phyloP scores from a whole-genome alignment of 192 early-diverging fungal species.

The Podila minutissima region DNA sequence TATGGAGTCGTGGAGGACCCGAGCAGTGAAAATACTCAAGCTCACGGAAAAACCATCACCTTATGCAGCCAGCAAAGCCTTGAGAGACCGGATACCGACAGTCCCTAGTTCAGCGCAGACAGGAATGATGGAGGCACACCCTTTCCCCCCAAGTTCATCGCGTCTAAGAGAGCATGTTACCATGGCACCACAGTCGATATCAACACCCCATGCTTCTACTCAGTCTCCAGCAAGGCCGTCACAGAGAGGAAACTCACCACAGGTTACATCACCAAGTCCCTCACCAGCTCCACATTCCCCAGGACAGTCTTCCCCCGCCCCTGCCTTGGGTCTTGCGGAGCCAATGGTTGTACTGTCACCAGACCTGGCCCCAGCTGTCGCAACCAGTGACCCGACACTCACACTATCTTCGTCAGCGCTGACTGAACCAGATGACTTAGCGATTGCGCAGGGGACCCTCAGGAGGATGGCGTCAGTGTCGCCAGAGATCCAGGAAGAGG shows the following conservation, averaged over 20 bases:
- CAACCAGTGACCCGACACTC: background rate
- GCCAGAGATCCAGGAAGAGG: background rate
- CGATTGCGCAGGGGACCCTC: background rate
- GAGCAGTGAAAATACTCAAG: background rate
- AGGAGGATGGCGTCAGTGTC: background rate
- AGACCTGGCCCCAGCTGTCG: background rate
- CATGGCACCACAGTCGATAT: no score
- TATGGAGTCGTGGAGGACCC: background rate
- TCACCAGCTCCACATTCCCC: no score
- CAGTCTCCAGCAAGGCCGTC: no score
- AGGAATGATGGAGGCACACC: no score
- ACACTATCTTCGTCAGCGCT: background rate
- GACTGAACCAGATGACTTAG: background rate
- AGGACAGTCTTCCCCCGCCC: no score
- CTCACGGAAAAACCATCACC: background rate
- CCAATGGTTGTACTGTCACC: background rate
- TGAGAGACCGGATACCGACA: background rate
- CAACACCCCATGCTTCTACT: no score
- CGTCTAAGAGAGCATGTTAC: no score
- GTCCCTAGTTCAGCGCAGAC: no score
- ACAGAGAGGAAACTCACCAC: no score
- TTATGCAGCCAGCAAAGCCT: background rate
- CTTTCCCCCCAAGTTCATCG: no score
- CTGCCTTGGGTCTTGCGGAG: background rate
- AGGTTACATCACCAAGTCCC: no score